These are phyloP conservation scores for Vicia sativa DNA, from an alignment of 306 rosid species.

Conservation along the genomic window DNA sequence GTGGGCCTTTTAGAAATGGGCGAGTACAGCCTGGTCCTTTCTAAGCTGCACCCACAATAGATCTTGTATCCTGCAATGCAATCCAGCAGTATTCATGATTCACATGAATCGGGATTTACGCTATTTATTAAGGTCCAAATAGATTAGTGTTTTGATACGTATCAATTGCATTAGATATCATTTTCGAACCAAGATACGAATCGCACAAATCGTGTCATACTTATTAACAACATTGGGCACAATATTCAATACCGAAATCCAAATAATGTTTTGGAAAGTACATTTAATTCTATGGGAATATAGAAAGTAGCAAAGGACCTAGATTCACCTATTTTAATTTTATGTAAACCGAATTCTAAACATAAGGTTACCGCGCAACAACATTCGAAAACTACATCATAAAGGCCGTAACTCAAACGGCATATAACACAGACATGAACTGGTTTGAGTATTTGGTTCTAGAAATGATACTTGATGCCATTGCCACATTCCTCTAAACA, in stretches of 20 bases:
- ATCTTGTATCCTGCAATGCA: background rate
- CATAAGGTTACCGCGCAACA: background rate
- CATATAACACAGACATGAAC: background rate
- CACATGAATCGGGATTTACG: background rate
- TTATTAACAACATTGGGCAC: background rate
- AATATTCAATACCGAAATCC: background rate
- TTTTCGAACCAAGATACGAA: background rate
- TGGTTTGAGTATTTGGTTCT: too few relatives aligned
- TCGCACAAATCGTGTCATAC: background rate
- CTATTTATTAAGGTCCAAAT: background rate
- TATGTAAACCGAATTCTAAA: background rate
- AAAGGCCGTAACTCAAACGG: background rate
- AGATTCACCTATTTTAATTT: background rate
- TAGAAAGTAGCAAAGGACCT: background rate
- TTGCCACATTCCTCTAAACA: background rate
- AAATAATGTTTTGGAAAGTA: conserved; percentile 1
- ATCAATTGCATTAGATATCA: background rate
- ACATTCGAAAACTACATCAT: background rate
- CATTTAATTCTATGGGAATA: background rate
- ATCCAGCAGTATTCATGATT: background rate
- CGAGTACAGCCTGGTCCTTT: background rate
- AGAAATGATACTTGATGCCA: too few relatives aligned
- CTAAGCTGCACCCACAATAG: background rate
- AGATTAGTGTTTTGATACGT: background rate
- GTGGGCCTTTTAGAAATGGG: background rate